Conservation (phyloP, 1,139 yeast species). For the Zygosaccharomyces sapae region DNA sequence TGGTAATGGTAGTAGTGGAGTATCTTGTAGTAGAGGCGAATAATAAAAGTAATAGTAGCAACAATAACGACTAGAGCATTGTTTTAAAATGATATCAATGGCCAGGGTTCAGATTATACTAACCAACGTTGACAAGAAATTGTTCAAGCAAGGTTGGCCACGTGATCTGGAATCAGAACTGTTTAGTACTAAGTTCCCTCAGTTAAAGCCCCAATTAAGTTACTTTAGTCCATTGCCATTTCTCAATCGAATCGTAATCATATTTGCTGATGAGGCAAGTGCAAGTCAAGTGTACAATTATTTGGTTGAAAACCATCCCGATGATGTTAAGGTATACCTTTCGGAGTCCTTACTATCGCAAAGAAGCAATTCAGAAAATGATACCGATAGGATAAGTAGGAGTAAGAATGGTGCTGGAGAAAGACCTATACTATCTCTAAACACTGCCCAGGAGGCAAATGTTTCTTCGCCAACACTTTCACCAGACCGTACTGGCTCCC, state of each 20-base stretch:
- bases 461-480: too few relatives aligned
- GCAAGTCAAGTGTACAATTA: constrained; percentile 24
- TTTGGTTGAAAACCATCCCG: constrained; percentile 14
- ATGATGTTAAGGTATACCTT: constrained; percentile 23
- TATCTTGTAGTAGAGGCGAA: neutral
- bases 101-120: constrained; percentile 30
- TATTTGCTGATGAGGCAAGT: constrained; percentile 26
- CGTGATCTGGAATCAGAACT: constrained; percentile 22
- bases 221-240: constrained; percentile 34
- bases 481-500: constrained; percentile 23
- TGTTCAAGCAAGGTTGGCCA: constrained; percentile 30
- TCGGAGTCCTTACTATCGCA: constrained; percentile 29
- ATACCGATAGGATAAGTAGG: constrained; percentile 9
- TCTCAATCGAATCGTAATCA: constrained; percentile 32
- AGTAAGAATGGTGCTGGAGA: too few relatives aligned
- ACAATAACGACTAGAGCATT: neutral
- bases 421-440: too few relatives aligned
- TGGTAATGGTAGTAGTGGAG: too few relatives aligned
- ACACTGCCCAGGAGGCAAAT: neutral
- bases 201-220: constrained; percentile 21
- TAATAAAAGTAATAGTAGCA: neutral
- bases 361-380: constrained; percentile 20
- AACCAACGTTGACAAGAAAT: constrained; percentile 30
- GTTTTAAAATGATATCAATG: neutral
- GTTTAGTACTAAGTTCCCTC: constrained; percentile 25